Percentiles rank a stretch among this genome's conserved stretches.
phyloP scores from a whole-genome alignment of 768 basidiomycete genomes.

The Aureoboletus auriporus region DNA sequence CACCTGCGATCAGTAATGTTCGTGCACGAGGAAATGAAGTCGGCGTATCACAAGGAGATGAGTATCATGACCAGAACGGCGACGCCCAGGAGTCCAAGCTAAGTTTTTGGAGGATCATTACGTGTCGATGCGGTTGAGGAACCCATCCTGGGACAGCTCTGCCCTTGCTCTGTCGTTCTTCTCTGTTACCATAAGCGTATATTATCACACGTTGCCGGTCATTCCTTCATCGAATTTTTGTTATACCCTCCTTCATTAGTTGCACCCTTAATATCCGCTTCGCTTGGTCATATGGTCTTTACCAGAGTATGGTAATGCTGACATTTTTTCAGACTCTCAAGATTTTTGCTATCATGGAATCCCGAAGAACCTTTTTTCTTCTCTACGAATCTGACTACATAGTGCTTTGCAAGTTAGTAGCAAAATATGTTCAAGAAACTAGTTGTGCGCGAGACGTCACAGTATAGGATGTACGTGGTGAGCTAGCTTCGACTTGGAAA shows the following conservation, averaged over 20 bases:
- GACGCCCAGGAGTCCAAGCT: conserved; percentile 51
- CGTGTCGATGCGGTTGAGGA: conserved; percentile 68
- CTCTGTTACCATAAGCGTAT: conserved; percentile 25
- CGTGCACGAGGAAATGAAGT: conserved; percentile 68
- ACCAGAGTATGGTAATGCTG: conserved; percentile 25
- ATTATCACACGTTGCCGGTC: conserved; percentile 30
- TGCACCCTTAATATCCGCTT: conserved; percentile 34
- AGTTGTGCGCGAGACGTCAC: conserved; percentile 5
- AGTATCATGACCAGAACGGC: conserved; percentile 53
- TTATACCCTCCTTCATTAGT: conserved; percentile 33
- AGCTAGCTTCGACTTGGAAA: conserved; percentile 3
- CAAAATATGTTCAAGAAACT: conserved; percentile 15
- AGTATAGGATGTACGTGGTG: not conserved
- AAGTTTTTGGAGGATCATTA: conserved; percentile 63
- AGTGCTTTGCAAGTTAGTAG: conserved; percentile 29
- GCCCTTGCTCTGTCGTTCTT: conserved; percentile 15
- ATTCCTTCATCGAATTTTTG: conserved; percentile 33
- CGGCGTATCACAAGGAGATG: conserved; percentile 59
- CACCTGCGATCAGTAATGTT: conserved; percentile 69
- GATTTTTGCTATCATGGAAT: conserved; percentile 24
- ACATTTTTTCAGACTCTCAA: conserved; percentile 22
- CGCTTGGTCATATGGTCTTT: conserved; percentile 31
- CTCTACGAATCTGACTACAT: conserved; percentile 26
- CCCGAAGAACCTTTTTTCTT: conserved; percentile 19
- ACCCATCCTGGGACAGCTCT: conserved; percentile 10